Conservation (phyloP, 129 eudicot genomes). For the Centella asiatica region DNA sequence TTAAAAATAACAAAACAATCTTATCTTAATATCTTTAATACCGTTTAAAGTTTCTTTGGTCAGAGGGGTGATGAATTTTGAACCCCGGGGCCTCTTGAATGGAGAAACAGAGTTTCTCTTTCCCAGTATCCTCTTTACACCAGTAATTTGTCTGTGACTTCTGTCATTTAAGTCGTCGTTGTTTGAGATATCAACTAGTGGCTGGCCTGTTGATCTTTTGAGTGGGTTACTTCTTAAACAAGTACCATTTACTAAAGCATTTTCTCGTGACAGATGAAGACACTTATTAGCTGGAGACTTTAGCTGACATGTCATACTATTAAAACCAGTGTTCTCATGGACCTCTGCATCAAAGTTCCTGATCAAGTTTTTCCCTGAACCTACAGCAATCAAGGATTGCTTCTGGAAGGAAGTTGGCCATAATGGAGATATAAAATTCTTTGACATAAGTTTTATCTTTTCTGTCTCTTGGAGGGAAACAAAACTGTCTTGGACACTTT, state of each 20-base stretch:
- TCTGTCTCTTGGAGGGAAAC: slow-evolving; percentile 14
- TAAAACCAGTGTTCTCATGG: slow-evolving; percentile 21
- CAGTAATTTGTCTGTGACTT: slow-evolving; percentile 20
- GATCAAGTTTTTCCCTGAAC: slow-evolving; percentile 55
- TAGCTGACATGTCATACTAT: slow-evolving; percentile 14
- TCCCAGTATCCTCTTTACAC: slow-evolving; percentile 48
- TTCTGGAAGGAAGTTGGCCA: slow-evolving; percentile 31
- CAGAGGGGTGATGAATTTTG: slow-evolving; percentile 64
- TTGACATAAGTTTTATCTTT: slow-evolving; percentile 28
- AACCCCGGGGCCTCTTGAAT: slow-evolving; percentile 78
- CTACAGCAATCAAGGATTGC: slow-evolving; percentile 25
- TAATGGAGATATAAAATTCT: slow-evolving; percentile 54
- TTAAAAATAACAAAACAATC: slow-evolving; percentile 3
- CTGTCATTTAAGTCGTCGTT: slow-evolving; percentile 15
- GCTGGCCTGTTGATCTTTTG: slow-evolving; percentile 28
- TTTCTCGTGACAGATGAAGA: slow-evolving; percentile 2
- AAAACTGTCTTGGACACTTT: slow-evolving; percentile 19
- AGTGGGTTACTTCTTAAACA: slow-evolving; percentile 15
- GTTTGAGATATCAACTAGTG: slow-evolving; percentile 63
- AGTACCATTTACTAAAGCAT: slow-evolving; percentile 12
- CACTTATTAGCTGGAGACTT: slow-evolving; percentile 13
- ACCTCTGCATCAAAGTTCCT: slow-evolving; percentile 64
- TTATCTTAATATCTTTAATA: slow-evolving; percentile 19
- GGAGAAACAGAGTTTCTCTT: slow-evolving; percentile 49
- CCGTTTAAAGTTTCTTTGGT: slow-evolving; percentile 39